Base-by-base conservation (phyloP, 257 asterid species). In the Nicotiana knightiana region DNA sequence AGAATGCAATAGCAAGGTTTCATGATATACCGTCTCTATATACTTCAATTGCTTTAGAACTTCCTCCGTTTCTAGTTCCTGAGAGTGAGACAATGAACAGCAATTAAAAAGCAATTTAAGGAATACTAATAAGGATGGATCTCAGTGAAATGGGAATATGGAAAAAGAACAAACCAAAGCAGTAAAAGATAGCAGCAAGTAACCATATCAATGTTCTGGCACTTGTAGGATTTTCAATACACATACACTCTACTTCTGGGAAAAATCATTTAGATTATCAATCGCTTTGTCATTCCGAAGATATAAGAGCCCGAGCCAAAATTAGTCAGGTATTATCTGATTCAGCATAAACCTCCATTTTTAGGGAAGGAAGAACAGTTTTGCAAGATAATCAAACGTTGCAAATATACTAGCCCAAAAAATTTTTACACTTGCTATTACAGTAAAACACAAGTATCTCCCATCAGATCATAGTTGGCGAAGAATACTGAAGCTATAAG, bases 1-100 rank as follows among this genome's bases (percentile, higher is more conserved):
- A 76, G 67, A 26, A 81, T 62, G 37, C 58, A n/a, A 63, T 78
- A 64, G 17, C 24, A 70, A 84, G 76, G 68, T 55, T 67, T 71
- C 21, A n/a, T 59, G 54, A 80, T 92, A 48, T 89, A 93, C 98
- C 98, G 84, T 86, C 86, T 95, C 97, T 53, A 89, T 66, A 83
- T 91, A 95, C 88, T 95, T 95, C 83, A 95, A 81, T 79, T 95
- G 98, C 88, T 88, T 95, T 88, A 90, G 80, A 85, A 95, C 91
- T 87, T 93, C 96, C 65, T 91, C 97, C 0, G 93, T 95, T 37
- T 86, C 94, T 39, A 93, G 87, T 88, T 93, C 99, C 99, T 95
- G 90, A 85, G 87, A 84, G 82, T 84, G 68, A 86, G 76, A 88
- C 26, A 67, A 5, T 7, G 26, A 48, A 75, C 63, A 51, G 26